Base-by-base conservation (phyloP, 2,329 filamentous ascomycete genomes). In the Beauveria australis region DNA sequence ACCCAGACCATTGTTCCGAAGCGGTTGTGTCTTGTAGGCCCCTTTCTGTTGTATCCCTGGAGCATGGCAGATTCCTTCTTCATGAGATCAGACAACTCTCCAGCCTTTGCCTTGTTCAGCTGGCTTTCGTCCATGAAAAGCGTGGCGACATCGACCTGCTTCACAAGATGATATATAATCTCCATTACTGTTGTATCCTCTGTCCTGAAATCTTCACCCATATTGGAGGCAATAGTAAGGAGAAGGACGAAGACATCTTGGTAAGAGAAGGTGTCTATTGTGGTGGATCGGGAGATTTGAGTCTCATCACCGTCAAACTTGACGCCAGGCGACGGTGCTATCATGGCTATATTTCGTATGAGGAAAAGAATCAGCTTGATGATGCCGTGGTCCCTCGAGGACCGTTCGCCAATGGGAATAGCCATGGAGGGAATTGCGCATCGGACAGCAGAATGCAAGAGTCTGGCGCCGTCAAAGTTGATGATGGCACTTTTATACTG, bases 1-100 rank as follows among this genome's bases (percentile, higher is more conserved):
- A 99, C 85, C 92, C 93, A 97, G 40, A 97, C 86, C 90, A 97
- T 97, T 12, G 92, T 96, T 3, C 94, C 94, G 69, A 97, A 99
- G 40, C 94, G 85, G 67, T 92, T 96, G 73, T 99, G 94, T 53
- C 94, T 81, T 3, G 91, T 92, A 0, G 92, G 90, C 3, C 89
- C 89, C 69, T 87, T 87, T 66, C 86, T 88, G 59, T 88, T 88
- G 67, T 92, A 88, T 53, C 88, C 83, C 67, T 88, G 85, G 59
- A 91, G 80, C 85, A 96, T 89, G n/a, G 87, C 84, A 2, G 87
- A 86, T 74, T 99, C 94, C 69, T 94, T 91, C 59, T 83, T 84
- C 72, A 97, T 84, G 68, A 96, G 75, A 18, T 79, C 79, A 24
- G 86, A 83, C 10, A 97, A 80, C 69, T 96, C 91, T 62, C 89